Evolutionary conservation across 768 basidiomycete species (phyloP).

Genomic region (Suillus americanus): DNA sequence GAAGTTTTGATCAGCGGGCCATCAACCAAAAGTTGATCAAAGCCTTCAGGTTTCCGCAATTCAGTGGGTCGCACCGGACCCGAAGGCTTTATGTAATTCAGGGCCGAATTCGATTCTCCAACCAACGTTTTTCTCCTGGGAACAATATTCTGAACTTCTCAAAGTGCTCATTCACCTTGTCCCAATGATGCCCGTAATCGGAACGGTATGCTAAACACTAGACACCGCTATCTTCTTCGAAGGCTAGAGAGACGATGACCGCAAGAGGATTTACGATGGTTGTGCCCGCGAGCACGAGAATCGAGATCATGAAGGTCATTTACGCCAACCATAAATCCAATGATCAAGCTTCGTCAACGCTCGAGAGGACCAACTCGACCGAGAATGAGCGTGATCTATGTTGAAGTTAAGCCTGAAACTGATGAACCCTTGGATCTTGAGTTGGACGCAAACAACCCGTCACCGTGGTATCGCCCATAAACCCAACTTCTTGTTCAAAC

Average conservation of each 20-base stretch:
- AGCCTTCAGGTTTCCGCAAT: no score
- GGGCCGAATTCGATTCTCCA: no score
- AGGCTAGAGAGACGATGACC: not conserved
- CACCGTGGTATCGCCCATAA: conserved; percentile 48
- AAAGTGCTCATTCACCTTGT: not conserved
- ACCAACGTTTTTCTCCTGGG: no score
- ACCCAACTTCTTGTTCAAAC: conserved; percentile 34
- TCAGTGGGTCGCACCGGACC: not conserved
- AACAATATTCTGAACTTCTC: not conserved
- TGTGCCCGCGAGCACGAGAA: not conserved
- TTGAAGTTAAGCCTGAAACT: not conserved
- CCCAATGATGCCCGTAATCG: not conserved
- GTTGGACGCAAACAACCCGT: not conserved
- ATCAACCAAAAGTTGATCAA: not conserved
- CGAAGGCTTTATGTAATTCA: not conserved
- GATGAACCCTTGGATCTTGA: not conserved
- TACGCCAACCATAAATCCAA: not conserved
- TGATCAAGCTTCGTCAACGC: not conserved
- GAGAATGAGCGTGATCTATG: not conserved
- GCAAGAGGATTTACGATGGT: not conserved
- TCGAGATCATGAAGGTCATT: no score
- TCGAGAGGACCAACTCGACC: not conserved
- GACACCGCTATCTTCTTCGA: not conserved
- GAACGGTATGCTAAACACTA: not conserved
- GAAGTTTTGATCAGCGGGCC: not conserved